Conservation (phyloP, 176 grass and related monocot genomes). For the Thalia dealbata region DNA sequence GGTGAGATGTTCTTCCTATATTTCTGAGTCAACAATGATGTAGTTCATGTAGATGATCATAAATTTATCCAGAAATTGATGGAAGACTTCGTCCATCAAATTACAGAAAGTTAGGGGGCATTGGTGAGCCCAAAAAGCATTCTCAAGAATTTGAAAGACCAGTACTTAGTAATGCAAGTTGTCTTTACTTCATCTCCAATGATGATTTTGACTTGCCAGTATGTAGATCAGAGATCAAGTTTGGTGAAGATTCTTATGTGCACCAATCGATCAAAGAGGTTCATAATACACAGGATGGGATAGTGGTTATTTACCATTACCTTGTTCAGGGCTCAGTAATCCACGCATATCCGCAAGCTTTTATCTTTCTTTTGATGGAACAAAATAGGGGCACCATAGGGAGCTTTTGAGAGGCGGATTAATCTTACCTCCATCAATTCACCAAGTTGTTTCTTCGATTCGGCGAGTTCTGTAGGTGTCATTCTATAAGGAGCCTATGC, state of each 20-base stretch:
- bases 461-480: neutral
- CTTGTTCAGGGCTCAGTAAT: neutral
- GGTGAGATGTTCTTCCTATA: no score
- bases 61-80: no score
- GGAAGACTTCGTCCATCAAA: no score
- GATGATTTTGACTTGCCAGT: neutral
- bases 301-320: neutral
- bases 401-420: neutral
- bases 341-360: neutral
- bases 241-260: neutral
- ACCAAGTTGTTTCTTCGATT: neutral
- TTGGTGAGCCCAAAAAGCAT: no score
- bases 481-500: neutral
- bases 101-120: no score
- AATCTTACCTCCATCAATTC: neutral
- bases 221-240: neutral
- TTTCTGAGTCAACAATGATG: no score
- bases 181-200: neutral
- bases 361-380: neutral
- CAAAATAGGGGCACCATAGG: neutral
- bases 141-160: neutral
- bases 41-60: no score
- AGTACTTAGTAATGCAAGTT: neutral
- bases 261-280: neutral
- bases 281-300: neutral